phyloP scores from a whole-genome alignment of 2,329 filamentous ascomycete species.

The Alternaria viburni region DNA sequence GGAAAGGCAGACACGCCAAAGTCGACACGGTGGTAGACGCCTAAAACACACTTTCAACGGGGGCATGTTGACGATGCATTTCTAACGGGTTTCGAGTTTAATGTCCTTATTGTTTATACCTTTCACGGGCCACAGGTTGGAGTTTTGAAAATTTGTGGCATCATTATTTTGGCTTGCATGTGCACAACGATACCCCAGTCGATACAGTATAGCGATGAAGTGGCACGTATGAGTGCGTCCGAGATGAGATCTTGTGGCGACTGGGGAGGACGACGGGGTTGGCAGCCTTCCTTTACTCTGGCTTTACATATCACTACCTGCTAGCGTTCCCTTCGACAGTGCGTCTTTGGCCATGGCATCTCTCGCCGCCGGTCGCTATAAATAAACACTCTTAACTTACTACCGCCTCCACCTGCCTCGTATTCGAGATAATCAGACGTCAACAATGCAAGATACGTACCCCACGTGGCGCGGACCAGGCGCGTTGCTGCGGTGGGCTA shows the following conservation, averaged over 20 bases:
- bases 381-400: slow-evolving; percentile 2
- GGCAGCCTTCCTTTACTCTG: slow-evolving; percentile 5
- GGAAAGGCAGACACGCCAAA: slow-evolving; percentile 7
- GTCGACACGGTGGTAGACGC: slow-evolving; percentile 29
- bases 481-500: slow-evolving; percentile 36
- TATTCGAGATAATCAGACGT: slow-evolving; percentile 1
- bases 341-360: slow-evolving; percentile 20
- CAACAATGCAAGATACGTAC: slow-evolving; percentile 9
- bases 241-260: slow-evolving; percentile 12
- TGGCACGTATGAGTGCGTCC: neutral
- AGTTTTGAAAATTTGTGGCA: slow-evolving; percentile 40
- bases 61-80: slow-evolving; percentile 30
- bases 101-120: slow-evolving; percentile 37
- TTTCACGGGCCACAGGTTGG: slow-evolving; percentile 29
- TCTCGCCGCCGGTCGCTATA: slow-evolving; percentile 15
- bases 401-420: neutral
- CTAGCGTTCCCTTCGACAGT: slow-evolving; percentile 29
- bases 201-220: slow-evolving; percentile 30
- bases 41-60: slow-evolving; percentile 7
- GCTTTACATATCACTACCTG: slow-evolving; percentile 14
- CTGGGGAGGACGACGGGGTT: slow-evolving; percentile 21
- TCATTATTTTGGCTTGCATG: slow-evolving; percentile 42
- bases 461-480: slow-evolving; percentile 13
- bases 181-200: slow-evolving; percentile 48
- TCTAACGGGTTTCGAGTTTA: slow-evolving; percentile 37